A percentile compares a stretch with the other conserved stretches of the same genome.
Evolutionary conservation across 148 eudicot species (phyloP).

Genomic region (Silene latifolia): DNA sequence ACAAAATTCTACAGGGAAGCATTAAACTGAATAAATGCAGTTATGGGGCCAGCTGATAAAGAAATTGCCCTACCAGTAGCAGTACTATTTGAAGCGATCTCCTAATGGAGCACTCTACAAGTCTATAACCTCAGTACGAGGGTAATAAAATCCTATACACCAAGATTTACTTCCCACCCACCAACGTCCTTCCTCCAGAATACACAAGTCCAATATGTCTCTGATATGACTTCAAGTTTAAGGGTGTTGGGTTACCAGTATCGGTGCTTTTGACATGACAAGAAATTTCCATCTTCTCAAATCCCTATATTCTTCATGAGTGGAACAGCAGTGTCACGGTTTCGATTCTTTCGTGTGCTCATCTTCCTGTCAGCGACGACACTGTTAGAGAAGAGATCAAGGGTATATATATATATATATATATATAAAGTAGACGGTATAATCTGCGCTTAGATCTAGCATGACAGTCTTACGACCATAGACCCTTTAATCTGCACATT

Average conservation of each 20-base stretch:
- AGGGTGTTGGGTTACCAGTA: neutral
- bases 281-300: conserved; percentile 15
- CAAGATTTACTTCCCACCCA: conserved; percentile 5
- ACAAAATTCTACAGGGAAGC: conserved; percentile 11
- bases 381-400: conserved; percentile 4
- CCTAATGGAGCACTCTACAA: conserved; percentile 10
- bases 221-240: neutral
- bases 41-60: neutral
- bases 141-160: conserved; percentile 26
- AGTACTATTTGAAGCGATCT: neutral
- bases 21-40: conserved; percentile 3
- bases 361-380: conserved; percentile 31
- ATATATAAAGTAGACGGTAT: neutral
- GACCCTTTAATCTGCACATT: neutral
- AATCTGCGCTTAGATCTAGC: neutral
- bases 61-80: conserved; percentile 13
- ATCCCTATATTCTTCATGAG: neutral
- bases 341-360: conserved; percentile 31
- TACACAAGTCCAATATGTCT: neutral
- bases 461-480: neutral
- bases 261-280: conserved; percentile 6
- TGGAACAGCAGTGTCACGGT: conserved; percentile 9
- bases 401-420: neutral
- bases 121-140: conserved; percentile 3
- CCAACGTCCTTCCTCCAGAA: neutral